Evolutionary conservation across 192 early-diverging fungal species (phyloP), one percentile per base, ranked within the genome.

Genomic region (Backusella sp.): DNA sequence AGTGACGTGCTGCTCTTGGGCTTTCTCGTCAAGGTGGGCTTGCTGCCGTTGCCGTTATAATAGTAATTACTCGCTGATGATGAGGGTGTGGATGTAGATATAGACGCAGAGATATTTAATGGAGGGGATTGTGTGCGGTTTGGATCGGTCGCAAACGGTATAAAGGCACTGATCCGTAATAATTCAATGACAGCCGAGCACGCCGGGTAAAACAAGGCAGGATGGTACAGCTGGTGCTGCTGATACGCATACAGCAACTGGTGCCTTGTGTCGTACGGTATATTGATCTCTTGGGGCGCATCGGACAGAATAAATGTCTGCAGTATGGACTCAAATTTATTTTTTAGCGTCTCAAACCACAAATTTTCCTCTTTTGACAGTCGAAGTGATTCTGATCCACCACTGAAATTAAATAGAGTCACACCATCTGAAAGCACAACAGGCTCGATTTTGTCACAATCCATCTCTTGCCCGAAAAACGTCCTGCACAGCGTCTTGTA

Each of bases 261-360:
- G n/a, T 68, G 53, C n/a, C 81, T 73, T 3, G 77, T 76, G 5
- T 72, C 71, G 39, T 75, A 77, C 11, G 77, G 77, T 8, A 85
- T 72, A 39, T 85, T 85, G 65, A 85, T 62, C 35, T 85, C 84
- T 17, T 78, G 78, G 17, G 80, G 76, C 15, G 81, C 72, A 21
- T 78, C 71, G 9, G 52, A 44, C 0, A 74, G 62, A 35, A 85
- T 76, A 46, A 78, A 82, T 0, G 73, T 56, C 53, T 76, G 59
- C 37, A 85, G 37, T 19, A 85, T 76, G 6, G 39, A 34, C 21
- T 82, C 69, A 65, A 85, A 77, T 8, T 70, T 73, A 46, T 36
- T 49, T 62, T 71, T 80, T 72, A 73, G 75, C 46, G 42, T 78
- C 67, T 32, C 42, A 53, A 72, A 85, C 75, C 49, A 56, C 32